Conservation (phyloP, 352 stramenopile genomes). For the Elongisporangium anandrum region DNA sequence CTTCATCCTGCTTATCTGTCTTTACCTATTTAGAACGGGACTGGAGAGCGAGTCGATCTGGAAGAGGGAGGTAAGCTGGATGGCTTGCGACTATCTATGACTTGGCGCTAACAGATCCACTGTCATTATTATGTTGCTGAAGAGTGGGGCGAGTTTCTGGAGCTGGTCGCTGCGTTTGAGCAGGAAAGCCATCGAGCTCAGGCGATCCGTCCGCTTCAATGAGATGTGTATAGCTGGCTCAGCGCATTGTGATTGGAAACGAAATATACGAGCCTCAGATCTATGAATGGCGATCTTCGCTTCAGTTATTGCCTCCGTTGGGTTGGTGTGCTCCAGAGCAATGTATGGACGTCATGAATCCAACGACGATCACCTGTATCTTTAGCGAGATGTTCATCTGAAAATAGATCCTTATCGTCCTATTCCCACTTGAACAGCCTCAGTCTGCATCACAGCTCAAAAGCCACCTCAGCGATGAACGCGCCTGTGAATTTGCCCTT, state of each 20-base stretch:
- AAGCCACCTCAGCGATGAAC: background rate
- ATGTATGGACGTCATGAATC: no score
- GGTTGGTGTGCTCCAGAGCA: no score
- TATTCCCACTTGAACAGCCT: background rate
- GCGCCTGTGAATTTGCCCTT: background rate
- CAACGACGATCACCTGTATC: background rate
- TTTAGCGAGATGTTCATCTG: background rate
- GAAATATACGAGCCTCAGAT: no score
- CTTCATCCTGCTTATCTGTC: background rate
- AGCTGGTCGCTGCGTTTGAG: conserved; percentile 36
- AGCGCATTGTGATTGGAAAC: no score
- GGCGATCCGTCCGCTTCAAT: background rate
- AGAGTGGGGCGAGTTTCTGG: conserved; percentile 56
- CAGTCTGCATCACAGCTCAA: background rate
- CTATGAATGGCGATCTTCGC: no score
- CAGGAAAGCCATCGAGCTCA: conserved; percentile 15
- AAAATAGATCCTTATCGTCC: background rate
- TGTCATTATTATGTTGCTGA: background rate
- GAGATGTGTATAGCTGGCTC: background rate
- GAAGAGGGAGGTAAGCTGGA: conserved; percentile 6
- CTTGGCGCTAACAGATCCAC: background rate
- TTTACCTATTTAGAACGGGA: conserved; percentile 7
- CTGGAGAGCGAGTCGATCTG: conserved; percentile 9
- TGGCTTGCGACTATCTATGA: background rate
- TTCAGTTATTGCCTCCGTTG: no score